Evolutionary conservation across 2,329 filamentous ascomycete genomes (phyloP).

Genomic region (Aspergillus ruber): DNA sequence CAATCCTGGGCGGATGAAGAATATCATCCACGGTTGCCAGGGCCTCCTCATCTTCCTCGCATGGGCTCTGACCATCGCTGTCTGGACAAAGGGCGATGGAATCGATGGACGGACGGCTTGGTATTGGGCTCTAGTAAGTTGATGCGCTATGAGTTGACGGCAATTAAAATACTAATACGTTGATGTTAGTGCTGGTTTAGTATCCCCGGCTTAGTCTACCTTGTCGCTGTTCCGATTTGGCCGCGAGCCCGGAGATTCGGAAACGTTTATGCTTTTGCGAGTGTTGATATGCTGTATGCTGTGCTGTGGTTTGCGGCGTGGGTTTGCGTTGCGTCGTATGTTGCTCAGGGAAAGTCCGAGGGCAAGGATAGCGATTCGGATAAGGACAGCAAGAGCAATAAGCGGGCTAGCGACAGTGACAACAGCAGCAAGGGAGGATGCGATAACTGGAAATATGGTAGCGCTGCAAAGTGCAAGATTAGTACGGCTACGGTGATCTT

Average conservation of each 20-base stretch:
- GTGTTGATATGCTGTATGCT: conserved; percentile 48
- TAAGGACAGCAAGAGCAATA: conserved; percentile 25
- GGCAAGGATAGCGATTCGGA: conserved; percentile 32
- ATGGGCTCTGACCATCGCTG: conserved; percentile 52
- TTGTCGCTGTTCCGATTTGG: conserved; percentile 56
- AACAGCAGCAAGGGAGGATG: conserved; percentile 44
- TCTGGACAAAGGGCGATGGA: conserved; percentile 49
- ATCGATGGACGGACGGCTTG: conserved; percentile 51
- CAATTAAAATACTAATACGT: conserved; percentile 1
- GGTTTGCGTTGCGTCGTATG: conserved; percentile 51
- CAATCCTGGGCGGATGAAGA: conserved; percentile 51
- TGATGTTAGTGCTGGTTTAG: conserved; percentile 51
- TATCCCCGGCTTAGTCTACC: conserved; percentile 53
- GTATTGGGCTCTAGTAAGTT: conserved; percentile 52
- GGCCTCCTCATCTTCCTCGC: conserved; percentile 52
- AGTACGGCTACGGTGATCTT: conserved; percentile 52
- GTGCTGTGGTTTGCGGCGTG: conserved; percentile 57
- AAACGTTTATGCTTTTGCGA: conserved; percentile 55
- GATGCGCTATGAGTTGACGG: background rate
- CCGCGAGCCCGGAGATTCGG: conserved; percentile 52
- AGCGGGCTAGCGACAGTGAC: conserved; percentile 24
- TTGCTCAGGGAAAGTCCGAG: conserved; percentile 47
- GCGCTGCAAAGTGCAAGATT: conserved; percentile 49
- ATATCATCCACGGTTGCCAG: conserved; percentile 49
- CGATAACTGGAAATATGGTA: conserved; percentile 51